These are phyloP conservation scores for Rubia occidens DNA, from an alignment of 305 asterid genomes.

Conservation along the genomic window DNA sequence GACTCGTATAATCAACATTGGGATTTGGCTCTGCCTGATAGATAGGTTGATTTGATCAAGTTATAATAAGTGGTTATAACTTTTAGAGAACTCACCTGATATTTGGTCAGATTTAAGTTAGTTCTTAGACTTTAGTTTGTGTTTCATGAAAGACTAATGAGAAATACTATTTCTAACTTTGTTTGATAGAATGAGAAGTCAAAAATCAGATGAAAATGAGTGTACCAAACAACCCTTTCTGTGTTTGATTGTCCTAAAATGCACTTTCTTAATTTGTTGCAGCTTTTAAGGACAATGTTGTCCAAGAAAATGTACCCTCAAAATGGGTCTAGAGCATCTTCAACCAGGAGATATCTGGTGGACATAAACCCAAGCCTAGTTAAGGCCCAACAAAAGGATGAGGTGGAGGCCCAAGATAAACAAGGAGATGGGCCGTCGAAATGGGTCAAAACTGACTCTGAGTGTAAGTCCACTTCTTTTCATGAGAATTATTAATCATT, in stretches of 20 bases:
- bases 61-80: too few relatives aligned
- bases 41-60: too few relatives aligned
- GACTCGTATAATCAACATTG: too few relatives aligned
- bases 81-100: too few relatives aligned
- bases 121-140: too few relatives aligned
- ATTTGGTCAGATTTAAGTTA: too few relatives aligned
- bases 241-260: not conserved
- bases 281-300: constrained; percentile 77
- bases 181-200: too few relatives aligned
- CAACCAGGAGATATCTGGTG: constrained; percentile 42
- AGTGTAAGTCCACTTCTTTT: constrained; percentile 39
- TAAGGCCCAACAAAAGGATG: constrained; percentile 32
- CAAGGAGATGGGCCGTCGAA: constrained; percentile 27
- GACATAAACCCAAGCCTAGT: constrained; percentile 17
- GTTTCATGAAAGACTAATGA: too few relatives aligned
- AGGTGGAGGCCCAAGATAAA: constrained; percentile 8
- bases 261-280: constrained; percentile 7
- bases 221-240: not conserved
- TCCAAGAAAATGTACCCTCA: constrained; percentile 51
- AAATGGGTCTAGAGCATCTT: constrained; percentile 35
- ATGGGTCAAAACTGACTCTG: constrained; percentile 86
- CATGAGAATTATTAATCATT: not conserved
- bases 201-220: too few relatives aligned
- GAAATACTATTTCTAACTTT: too few relatives aligned
- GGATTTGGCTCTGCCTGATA: too few relatives aligned